A percentile compares a stretch with the other conserved stretches of the same genome.
Conservation (phyloP, 306 rosid species). For the Malus sylvestris region DNA sequence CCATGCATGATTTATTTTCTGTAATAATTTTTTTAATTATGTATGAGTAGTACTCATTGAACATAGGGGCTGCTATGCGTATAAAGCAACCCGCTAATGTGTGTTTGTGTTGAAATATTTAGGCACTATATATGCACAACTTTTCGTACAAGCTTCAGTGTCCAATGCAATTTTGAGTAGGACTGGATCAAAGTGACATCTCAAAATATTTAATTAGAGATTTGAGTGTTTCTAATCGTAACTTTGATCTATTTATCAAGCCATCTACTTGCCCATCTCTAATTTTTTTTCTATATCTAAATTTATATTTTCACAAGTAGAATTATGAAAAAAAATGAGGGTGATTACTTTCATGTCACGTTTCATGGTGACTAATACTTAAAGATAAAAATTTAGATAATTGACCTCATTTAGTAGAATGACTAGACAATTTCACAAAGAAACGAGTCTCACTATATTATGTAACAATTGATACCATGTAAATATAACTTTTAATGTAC, state of each 20-base stretch:
- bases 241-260: too few relatives aligned
- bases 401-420: background rate
- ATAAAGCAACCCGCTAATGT: slow-evolving; percentile 15
- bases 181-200: slow-evolving; percentile 29
- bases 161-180: slow-evolving; percentile 34
- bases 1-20: background rate
- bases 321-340: too few relatives aligned
- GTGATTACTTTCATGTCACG: too few relatives aligned
- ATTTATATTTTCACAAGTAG: background rate
- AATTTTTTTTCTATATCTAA: background rate
- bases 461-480: background rate
- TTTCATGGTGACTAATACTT: background rate
- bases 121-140: slow-evolving; percentile 21
- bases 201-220: slow-evolving; percentile 16
- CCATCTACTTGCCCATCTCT: too few relatives aligned
- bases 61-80: slow-evolving; percentile 16
- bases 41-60: background rate
- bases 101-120: slow-evolving; percentile 22
- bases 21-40: background rate
- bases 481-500: too few relatives aligned
- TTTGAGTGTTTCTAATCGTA: background rate
- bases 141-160: slow-evolving; percentile 38
- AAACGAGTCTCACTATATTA: too few relatives aligned
- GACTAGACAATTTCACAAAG: background rate
- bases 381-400: too few relatives aligned